Base-by-base conservation (phyloP, 2,329 filamentous ascomycete genomes). In the Cercospora zeina region DNA sequence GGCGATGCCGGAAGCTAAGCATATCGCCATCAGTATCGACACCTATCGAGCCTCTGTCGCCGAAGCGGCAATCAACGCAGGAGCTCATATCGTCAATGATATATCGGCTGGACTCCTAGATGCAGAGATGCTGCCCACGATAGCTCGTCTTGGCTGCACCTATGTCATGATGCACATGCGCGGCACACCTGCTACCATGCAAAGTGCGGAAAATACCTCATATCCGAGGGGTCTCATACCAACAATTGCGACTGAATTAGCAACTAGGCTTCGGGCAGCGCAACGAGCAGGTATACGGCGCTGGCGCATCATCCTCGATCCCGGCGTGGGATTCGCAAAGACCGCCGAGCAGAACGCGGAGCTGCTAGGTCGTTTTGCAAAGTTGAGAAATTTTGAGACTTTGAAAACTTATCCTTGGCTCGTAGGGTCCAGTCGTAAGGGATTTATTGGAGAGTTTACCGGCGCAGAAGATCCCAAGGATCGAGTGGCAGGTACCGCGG, bases 291-390 rank as follows among this genome's bases (percentile, higher is more conserved):
- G 95, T 0, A 85, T 99, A 47, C 84, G 90, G 3, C 87, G 93
- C 54, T 99, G 95, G 95, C 89, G 93, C 67, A 96, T 99, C 67
- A 87, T 97, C 34, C 85, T 97, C 1, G 95, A 99, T 74, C 95
- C 95, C 0, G 95, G 95, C 0, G 85, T 99, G 33, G 95, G 95
- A 0, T 99, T 99, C 73, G 92, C 95, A 60, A 99, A 99, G 79
- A 87, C 85, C 0, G 81, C 83, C 58, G 81, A 83, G 42, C 91
- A 97, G 74, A 97, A 97, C 75, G 78, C 97, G 2, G 87, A 91
- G 69, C 78, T 99, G 2, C 79, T 99, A 34, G 82, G 89, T 8
- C 78, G 85, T 1, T 79, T 97, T 5, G 85, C 89, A 66, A 78
- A 96, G 3, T 79, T 97, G 30, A 66, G 74, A 14, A 21, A 55